phyloP scores from a whole-genome alignment of 2,329 filamentous ascomycete genomes.

The Sordariomycetes sp. region DNA sequence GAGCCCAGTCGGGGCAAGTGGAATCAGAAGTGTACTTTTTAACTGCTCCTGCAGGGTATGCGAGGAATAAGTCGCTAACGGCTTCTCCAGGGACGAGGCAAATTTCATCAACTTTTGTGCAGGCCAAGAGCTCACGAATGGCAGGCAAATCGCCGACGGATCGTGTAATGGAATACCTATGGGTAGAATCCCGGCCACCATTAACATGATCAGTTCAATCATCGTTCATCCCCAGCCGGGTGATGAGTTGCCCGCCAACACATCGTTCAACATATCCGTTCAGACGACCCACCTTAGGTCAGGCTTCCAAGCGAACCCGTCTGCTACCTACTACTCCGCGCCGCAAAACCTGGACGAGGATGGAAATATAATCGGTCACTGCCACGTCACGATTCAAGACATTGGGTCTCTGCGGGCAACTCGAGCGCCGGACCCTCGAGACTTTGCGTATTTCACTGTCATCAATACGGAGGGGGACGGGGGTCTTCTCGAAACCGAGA shows the following conservation, averaged over 20 bases:
- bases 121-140: constrained; percentile 43
- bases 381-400: constrained; percentile 40
- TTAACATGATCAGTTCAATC: constrained; percentile 44
- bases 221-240: constrained; percentile 33
- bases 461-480: constrained; percentile 40
- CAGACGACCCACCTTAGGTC: constrained; percentile 36
- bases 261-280: constrained; percentile 33
- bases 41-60: too few species aligned
- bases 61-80: too few species aligned
- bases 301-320: constrained; percentile 44
- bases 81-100: too few species aligned
- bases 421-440: constrained; percentile 22
- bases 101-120: constrained; percentile 53
- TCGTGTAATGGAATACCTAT: constrained; percentile 49
- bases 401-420: constrained; percentile 23
- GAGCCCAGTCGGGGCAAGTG: too few species aligned
- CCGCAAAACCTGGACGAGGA: constrained; percentile 36
- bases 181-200: constrained; percentile 40
- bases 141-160: constrained; percentile 33
- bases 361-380: constrained; percentile 29
- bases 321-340: constrained; percentile 41
- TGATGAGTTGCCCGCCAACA: constrained; percentile 23
- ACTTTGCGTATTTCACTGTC: constrained; percentile 47
- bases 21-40: too few species aligned
- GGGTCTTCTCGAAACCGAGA: constrained; percentile 30